These are phyloP conservation scores for Castanea crenata DNA, from an alignment of 306 rosid species.

Conservation along the genomic window DNA sequence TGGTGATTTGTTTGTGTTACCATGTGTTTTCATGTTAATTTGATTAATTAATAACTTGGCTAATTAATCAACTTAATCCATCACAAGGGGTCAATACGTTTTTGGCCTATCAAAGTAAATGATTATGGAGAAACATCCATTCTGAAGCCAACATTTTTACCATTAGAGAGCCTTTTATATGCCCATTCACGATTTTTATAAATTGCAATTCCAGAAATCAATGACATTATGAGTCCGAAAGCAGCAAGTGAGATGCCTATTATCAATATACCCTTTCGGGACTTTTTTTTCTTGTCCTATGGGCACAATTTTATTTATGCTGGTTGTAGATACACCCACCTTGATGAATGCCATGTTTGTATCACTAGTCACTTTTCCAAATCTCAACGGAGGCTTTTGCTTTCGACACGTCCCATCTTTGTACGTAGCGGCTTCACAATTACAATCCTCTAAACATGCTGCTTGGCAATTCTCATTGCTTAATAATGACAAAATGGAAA, in stretches of 20 bases:
- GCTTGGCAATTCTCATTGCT: too few relatives aligned
- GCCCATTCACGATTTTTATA: background rate
- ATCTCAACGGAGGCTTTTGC: too few relatives aligned
- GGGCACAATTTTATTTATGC: background rate
- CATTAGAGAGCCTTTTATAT: background rate
- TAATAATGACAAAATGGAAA: too few relatives aligned
- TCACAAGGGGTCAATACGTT: too few relatives aligned
- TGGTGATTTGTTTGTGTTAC: too few relatives aligned
- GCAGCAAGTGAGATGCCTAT: background rate
- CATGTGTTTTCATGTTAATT: too few relatives aligned
- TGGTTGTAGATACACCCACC: background rate
- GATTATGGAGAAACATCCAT: constrained; percentile 1
- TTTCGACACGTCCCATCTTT: too few relatives aligned
- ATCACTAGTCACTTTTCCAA: background rate
- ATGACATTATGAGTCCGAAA: constrained; percentile 9
- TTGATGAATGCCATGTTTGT: constrained; percentile 20
- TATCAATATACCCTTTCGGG: background rate
- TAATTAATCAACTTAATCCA: too few relatives aligned
- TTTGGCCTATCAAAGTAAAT: background rate
- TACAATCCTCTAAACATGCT: too few relatives aligned
- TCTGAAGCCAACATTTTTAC: background rate
- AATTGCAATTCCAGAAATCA: background rate
- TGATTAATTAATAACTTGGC: too few relatives aligned
- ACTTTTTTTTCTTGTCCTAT: background rate
- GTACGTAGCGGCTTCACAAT: too few relatives aligned